These are phyloP conservation scores for Lasiosphaeria miniovina DNA, from an alignment of 495 filamentous ascomycete species.

Conservation along the genomic window DNA sequence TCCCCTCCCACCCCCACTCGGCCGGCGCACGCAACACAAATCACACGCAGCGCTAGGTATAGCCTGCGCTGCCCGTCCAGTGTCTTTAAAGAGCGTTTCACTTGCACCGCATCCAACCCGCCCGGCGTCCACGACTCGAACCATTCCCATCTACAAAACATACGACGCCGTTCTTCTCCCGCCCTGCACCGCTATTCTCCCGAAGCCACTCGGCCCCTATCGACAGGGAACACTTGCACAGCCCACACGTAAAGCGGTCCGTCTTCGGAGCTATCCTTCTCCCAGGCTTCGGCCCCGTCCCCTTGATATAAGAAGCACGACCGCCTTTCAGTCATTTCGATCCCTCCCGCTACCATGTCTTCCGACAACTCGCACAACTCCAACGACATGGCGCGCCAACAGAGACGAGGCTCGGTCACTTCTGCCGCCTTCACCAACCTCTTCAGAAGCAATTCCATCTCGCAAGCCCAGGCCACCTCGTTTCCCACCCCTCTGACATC, in stretches of 20 bases:
- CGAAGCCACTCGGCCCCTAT: slow-evolving; percentile 6
- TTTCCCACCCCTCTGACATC: slow-evolving; percentile 65
- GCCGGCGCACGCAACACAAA: not conserved
- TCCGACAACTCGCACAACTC: slow-evolving; percentile 34
- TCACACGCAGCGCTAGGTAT: not conserved
- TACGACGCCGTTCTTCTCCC: slow-evolving; percentile 19
- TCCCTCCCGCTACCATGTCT: slow-evolving; percentile 35
- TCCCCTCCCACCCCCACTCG: slow-evolving; percentile 5
- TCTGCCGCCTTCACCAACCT: slow-evolving; percentile 53
- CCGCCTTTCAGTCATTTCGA: not conserved
- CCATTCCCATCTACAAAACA: slow-evolving; percentile 26
- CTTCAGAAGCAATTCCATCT: slow-evolving; percentile 50
- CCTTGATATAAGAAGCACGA: slow-evolving; percentile 12
- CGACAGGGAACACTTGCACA: slow-evolving; percentile 9
- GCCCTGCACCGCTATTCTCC: not conserved
- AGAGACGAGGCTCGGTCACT: slow-evolving; percentile 53
- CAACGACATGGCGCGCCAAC: slow-evolving; percentile 40
- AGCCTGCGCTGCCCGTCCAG: not conserved
- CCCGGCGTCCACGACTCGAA: slow-evolving; percentile 21
- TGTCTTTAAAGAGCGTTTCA: slow-evolving; percentile 26
- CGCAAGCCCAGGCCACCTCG: slow-evolving; percentile 37
- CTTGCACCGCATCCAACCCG: slow-evolving; percentile 15
- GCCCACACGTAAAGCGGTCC: not conserved
- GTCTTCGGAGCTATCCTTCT: not conserved
- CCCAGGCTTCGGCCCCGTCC: not conserved